Evolutionary conservation across 129 eudicot species (phyloP).

Genomic region (Logfia minima): DNA sequence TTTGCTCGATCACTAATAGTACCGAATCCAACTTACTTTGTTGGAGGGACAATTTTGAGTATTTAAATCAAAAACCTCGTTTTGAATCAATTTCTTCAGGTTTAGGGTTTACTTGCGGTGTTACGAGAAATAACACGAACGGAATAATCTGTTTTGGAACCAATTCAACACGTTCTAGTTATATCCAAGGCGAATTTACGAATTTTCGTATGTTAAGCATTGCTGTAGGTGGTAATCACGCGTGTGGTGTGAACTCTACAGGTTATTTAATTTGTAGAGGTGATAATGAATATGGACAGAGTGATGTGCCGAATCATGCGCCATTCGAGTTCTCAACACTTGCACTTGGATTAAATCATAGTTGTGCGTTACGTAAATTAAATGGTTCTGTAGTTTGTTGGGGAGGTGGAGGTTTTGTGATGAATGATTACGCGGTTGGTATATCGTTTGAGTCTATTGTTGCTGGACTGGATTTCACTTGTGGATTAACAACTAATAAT

Average conservation of each 20-base stretch:
- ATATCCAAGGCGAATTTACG: constrained; percentile 45
- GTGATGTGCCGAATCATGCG: constrained; percentile 47
- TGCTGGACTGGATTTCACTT: constrained; percentile 78
- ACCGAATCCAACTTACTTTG: constrained; percentile 39
- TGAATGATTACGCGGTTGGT: constrained; percentile 36
- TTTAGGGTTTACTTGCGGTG: constrained; percentile 72
- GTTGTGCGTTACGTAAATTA: constrained; percentile 58
- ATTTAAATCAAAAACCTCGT: constrained; percentile 24
- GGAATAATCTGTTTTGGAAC: constrained; percentile 66
- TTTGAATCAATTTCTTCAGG: constrained; percentile 56
- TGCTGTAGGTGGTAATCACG: constrained; percentile 64
- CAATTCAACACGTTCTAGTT: constrained; percentile 21
- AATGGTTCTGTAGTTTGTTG: constrained; percentile 73
- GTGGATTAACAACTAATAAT: constrained; percentile 71
- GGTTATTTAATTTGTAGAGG: constrained; percentile 74
- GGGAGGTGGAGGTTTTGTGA: constrained; percentile 64
- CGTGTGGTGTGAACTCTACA: constrained; percentile 61
- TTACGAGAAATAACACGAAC: constrained; percentile 11
- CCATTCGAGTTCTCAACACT: constrained; percentile 45
- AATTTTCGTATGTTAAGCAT: constrained; percentile 49
- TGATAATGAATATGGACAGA: constrained; percentile 38
- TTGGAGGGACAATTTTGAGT: constrained; percentile 56
- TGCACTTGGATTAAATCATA: constrained; percentile 64
- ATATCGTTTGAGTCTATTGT: constrained; percentile 64
- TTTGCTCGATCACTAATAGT: constrained; percentile 55